Percentiles rank a stretch among this genome's conserved stretches.
These are phyloP conservation scores for Leishmania braziliensis DNA, from an alignment of 208 protist genomes.

Conservation along the genomic window DNA sequence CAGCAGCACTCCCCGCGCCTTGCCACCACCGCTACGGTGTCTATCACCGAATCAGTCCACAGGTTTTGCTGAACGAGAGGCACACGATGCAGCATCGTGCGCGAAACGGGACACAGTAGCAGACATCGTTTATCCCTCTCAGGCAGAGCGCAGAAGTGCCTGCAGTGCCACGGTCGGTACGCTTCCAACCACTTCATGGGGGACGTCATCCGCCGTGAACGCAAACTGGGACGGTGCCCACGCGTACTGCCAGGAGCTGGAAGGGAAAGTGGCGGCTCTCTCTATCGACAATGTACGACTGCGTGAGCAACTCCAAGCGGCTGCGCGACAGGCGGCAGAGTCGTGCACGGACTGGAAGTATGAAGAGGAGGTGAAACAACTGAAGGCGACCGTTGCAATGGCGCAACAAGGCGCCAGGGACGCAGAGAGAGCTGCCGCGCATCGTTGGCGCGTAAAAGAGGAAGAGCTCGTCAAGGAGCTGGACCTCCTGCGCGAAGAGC, in stretches of 20 bases:
- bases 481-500: constrained; percentile 61
- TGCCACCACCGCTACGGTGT: not conserved
- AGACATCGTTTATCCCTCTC: too few relatives aligned
- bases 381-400: constrained; percentile 38
- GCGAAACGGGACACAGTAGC: not conserved
- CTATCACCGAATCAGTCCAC: not conserved
- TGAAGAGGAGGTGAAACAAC: constrained; percentile 66
- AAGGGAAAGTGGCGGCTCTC: constrained; percentile 35
- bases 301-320: constrained; percentile 37
- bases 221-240: not conserved
- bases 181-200: not conserved
- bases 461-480: constrained; percentile 65
- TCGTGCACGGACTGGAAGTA: constrained; percentile 25
- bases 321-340: constrained; percentile 38
- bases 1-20: not conserved
- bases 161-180: not conserved
- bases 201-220: not conserved
- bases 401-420: constrained; percentile 18
- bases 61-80: not conserved
- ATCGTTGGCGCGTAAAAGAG: constrained; percentile 53
- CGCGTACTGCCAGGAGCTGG: constrained; percentile 16
- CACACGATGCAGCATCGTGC: not conserved
- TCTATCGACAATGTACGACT: constrained; percentile 58
- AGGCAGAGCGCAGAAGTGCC: not conserved
- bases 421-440: constrained; percentile 26